Evolutionary conservation across 163 green algal species (phyloP).

Genomic region (Scenedesmus sp.): DNA sequence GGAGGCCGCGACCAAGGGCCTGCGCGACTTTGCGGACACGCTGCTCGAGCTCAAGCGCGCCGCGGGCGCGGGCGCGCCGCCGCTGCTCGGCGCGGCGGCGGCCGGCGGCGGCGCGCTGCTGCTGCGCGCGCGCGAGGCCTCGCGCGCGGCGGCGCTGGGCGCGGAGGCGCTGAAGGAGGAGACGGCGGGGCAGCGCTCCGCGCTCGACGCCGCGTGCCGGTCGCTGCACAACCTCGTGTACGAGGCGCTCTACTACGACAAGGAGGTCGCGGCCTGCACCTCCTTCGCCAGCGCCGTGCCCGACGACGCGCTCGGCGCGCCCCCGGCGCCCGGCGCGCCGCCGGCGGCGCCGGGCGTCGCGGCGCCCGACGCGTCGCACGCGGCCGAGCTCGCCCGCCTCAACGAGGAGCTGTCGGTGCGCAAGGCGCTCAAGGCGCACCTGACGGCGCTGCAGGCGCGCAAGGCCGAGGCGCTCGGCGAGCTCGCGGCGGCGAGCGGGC

Average conservation of each 20-base stretch:
- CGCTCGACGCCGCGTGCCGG: conserved; percentile 65
- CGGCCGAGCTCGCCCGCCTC: conserved; percentile 80
- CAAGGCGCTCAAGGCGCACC: conserved; percentile 55
- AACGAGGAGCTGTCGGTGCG: conserved; percentile 75
- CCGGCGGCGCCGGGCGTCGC: conserved; percentile 2
- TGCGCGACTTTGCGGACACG: conserved; percentile 2
- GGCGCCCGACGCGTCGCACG: conserved; percentile 55
- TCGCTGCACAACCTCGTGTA: conserved; percentile 88
- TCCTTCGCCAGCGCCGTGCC: conserved; percentile 70
- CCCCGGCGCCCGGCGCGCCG: conserved; percentile 36
- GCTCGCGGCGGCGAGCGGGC: conserved; percentile 28
- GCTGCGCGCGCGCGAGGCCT: conserved; percentile 19
- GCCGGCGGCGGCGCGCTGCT: background rate
- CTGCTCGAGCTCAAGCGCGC: conserved; percentile 5
- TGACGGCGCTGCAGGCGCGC: conserved; percentile 55
- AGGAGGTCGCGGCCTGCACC: conserved; percentile 76
- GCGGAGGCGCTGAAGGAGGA: background rate
- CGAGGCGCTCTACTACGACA: conserved; percentile 85
- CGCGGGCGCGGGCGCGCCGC: no score
- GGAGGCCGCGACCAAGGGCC: background rate
- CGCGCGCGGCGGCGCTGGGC: conserved; percentile 5
- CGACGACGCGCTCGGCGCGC: conserved; percentile 73
- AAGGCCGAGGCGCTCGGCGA: conserved; percentile 35
- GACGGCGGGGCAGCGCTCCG: conserved; percentile 41
- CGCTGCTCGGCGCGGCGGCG: no score